Percentiles rank a stretch among this genome's conserved stretches.
Conservation (phyloP, 2,329 filamentous ascomycete species). For the Alternaria longipes region DNA sequence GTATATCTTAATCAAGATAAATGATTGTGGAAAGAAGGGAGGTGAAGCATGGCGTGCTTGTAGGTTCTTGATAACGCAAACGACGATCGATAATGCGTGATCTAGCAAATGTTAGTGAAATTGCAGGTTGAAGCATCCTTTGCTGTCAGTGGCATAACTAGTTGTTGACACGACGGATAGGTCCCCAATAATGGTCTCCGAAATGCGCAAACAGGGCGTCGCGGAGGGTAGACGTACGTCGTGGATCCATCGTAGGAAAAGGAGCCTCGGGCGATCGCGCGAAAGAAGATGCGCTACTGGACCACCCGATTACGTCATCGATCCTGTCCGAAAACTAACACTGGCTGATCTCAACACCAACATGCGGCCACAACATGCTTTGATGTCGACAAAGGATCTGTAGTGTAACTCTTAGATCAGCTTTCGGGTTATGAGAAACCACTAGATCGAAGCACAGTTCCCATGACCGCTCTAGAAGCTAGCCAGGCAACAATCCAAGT, state of each 20-base stretch:
- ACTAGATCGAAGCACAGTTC: not conserved
- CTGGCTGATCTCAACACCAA: not conserved
- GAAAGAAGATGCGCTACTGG: not conserved
- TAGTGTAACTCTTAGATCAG: too few species aligned
- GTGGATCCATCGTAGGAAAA: not conserved
- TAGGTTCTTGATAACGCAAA: conserved; percentile 15
- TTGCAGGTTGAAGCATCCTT: not conserved
- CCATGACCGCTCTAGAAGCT: not conserved
- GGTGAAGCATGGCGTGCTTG: not conserved
- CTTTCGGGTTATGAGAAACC: not conserved
- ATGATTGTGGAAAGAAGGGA: not conserved
- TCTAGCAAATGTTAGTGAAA: conserved; percentile 9
- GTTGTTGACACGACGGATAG: not conserved
- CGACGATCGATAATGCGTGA: conserved; percentile 16
- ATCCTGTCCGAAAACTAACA: not conserved
- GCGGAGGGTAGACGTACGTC: not conserved
- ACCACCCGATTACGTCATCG: not conserved
- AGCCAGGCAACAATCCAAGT: not conserved
- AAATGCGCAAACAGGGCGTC: not conserved
- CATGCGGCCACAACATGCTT: not conserved
- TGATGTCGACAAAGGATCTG: not conserved
- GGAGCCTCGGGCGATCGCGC: not conserved
- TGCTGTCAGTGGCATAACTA: not conserved
- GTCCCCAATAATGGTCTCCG: not conserved
- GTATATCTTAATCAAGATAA: not conserved